Conservation (phyloP, 2,329 filamentous ascomycete genomes). For the Curvularia sp. region DNA sequence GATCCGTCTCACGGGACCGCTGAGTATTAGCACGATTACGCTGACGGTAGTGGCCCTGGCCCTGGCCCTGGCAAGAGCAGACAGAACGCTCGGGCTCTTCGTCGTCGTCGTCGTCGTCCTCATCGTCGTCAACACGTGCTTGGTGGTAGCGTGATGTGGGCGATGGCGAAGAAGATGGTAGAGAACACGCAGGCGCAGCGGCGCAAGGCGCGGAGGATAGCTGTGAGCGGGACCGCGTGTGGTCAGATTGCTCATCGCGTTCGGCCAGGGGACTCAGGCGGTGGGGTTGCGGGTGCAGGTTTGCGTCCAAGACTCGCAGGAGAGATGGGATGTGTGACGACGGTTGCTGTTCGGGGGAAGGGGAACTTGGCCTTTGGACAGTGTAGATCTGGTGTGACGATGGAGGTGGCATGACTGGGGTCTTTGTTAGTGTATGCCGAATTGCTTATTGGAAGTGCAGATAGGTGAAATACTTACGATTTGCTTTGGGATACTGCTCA, state of each 20-base stretch:
- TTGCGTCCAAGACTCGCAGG: not conserved
- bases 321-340: not conserved
- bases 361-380: not conserved
- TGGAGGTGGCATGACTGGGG: not conserved
- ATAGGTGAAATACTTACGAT: not conserved
- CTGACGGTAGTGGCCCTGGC: not conserved
- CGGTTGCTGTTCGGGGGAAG: not conserved
- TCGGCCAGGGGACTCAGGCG: not conserved
- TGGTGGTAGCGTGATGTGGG: not conserved
- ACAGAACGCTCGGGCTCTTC: not conserved
- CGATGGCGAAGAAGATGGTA: not conserved
- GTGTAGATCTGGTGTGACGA: not conserved
- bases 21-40: not conserved
- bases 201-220: not conserved
- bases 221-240: not conserved
- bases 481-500: not conserved
- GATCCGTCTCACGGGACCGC: not conserved
- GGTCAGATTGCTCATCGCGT: not conserved
- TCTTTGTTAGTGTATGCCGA: not conserved
- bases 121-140: not conserved
- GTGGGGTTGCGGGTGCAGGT: slow-evolving; percentile 1
- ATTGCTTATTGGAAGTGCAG: not conserved
- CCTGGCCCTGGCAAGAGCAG: not conserved
- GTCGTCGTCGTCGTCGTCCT: not conserved
- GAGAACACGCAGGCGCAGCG: not conserved